Evolutionary conservation across 345 rosid species (phyloP).

Genomic region (Populus tremula): DNA sequence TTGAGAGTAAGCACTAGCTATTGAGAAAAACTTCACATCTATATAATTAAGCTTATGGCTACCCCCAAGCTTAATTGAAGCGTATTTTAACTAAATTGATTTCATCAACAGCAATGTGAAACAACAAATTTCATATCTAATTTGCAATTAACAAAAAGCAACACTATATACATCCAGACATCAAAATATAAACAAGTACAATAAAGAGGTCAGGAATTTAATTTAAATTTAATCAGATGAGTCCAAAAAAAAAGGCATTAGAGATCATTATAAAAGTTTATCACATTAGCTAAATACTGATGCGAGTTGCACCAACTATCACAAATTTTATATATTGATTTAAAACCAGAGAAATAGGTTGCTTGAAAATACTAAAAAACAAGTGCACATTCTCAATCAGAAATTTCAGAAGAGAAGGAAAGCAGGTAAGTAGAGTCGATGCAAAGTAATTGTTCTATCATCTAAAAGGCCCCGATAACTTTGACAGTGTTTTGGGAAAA

Average conservation of each 20-base stretch:
- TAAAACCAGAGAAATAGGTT: not conserved
- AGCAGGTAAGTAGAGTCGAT: not conserved
- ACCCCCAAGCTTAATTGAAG: not conserved
- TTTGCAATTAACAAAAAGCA: not conserved
- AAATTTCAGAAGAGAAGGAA: not conserved
- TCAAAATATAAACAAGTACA: not conserved
- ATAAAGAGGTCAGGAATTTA: not conserved
- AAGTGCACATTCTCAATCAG: too few relatives aligned
- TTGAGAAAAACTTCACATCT: not conserved
- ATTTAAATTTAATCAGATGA: not conserved
- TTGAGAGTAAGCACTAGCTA: conserved; percentile 11
- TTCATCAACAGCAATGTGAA: not conserved
- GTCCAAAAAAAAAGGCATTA: not conserved
- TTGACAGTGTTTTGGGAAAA: not conserved
- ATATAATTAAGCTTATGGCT: not conserved
- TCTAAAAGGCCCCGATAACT: not conserved
- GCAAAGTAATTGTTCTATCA: not conserved
- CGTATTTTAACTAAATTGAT: not conserved
- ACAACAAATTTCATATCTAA: not conserved
- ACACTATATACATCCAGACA: not conserved
- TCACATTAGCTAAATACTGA: not conserved
- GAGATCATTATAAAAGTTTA: not conserved
- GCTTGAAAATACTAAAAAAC: not conserved
- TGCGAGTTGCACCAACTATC: not conserved
- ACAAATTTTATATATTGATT: too few relatives aligned